These are phyloP conservation scores for Lolium rigidum DNA, from an alignment of 176 grass and related monocot species.

Conservation along the genomic window DNA sequence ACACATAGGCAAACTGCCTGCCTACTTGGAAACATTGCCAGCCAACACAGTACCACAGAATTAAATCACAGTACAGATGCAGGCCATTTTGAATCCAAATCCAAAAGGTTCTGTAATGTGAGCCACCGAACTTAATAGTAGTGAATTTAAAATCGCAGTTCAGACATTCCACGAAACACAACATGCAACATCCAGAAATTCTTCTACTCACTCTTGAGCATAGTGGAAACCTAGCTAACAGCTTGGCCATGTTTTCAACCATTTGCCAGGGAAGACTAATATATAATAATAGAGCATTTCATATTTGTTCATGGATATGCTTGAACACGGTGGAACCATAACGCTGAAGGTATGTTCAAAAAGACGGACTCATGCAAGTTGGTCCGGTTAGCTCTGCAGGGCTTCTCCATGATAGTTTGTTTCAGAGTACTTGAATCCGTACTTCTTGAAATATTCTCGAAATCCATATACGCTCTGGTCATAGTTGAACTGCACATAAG, in stretches of 20 bases:
- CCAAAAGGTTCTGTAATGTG: background rate
- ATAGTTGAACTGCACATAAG: constrained; percentile 76
- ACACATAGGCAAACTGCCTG: too few species aligned
- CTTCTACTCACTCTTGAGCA: background rate
- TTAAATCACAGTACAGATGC: background rate
- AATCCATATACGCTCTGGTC: constrained; percentile 84
- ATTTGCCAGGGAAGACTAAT: background rate
- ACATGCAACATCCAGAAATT: background rate
- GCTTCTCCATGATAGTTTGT: constrained; percentile 29
- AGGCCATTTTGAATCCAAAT: background rate
- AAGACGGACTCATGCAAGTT: background rate
- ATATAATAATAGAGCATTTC: background rate
- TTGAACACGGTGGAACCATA: background rate
- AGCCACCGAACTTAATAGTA: background rate
- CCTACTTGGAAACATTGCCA: too few species aligned
- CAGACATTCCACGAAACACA: background rate
- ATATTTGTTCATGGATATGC: background rate
- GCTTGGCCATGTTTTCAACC: background rate
- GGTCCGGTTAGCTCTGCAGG: background rate
- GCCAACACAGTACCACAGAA: background rate
- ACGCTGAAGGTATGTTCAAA: background rate
- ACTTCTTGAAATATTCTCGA: constrained; percentile 84
- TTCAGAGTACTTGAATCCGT: constrained; percentile 61
- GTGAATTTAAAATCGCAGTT: background rate
- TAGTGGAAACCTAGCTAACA: background rate